phyloP scores from a whole-genome alignment of 306 rosid species.

The Quercus agrifolia region DNA sequence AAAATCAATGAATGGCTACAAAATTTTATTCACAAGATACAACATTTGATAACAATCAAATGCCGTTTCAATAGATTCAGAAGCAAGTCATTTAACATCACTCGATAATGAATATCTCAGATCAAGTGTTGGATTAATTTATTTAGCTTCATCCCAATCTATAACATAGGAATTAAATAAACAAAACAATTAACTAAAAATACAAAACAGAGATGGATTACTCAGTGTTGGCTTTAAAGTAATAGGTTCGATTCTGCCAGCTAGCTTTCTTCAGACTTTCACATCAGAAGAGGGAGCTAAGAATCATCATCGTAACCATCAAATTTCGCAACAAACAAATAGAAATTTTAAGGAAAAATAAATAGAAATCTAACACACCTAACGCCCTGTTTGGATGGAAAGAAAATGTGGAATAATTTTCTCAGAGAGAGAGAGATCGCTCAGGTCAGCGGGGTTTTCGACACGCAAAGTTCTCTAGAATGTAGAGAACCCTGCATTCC shows the following conservation, averaged over 20 bases:
- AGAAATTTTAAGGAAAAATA: not conserved
- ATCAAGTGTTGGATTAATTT: slow-evolving; percentile 47
- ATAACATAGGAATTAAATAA: not conserved
- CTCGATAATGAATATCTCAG: slow-evolving; percentile 33
- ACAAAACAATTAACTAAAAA: not conserved
- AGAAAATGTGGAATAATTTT: not conserved
- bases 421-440: slow-evolving; percentile 24
- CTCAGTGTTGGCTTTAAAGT: slow-evolving; percentile 40
- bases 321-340: not conserved
- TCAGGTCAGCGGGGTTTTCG: slow-evolving; percentile 70
- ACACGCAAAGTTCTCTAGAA: slow-evolving; percentile 41
- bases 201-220: not conserved
- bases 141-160: slow-evolving; percentile 38
- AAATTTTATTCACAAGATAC: too few species aligned
- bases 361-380: not conserved
- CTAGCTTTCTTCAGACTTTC: slow-evolving; percentile 32
- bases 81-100: slow-evolving; percentile 28
- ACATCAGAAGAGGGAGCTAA: slow-evolving; percentile 51
- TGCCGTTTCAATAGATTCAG: slow-evolving; percentile 17
- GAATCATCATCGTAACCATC: slow-evolving; percentile 31
- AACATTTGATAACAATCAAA: too few species aligned
- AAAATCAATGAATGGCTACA: too few species aligned
- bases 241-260: slow-evolving; percentile 49
- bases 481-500: slow-evolving; percentile 59
- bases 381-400: not conserved